These are phyloP conservation scores for Verbena officinalis DNA, from an alignment of 257 asterid genomes.

Conservation along the genomic window DNA sequence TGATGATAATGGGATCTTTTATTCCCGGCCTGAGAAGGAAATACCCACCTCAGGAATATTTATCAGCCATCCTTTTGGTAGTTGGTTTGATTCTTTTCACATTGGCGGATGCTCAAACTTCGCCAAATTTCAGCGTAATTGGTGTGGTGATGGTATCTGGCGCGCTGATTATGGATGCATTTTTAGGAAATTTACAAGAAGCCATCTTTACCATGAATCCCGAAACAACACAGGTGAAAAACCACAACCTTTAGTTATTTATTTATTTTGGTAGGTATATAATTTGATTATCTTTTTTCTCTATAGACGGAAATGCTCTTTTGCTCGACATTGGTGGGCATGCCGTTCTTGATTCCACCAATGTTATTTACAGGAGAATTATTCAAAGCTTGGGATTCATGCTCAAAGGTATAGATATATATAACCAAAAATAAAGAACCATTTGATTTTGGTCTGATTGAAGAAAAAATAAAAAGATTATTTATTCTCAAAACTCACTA, in stretches of 20 bases:
- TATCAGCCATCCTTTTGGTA: conserved; percentile 82
- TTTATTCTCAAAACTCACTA: not conserved
- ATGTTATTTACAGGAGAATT: conserved; percentile 89
- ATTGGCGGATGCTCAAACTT: conserved; percentile 86
- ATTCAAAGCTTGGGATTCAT: conserved; percentile 75
- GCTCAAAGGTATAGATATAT: conserved; percentile 64
- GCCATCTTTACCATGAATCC: conserved; percentile 89
- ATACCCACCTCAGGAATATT: conserved; percentile 80
- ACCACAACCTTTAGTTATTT: not conserved
- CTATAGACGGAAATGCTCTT: conserved; percentile 92
- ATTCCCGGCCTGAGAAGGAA: conserved; percentile 88
- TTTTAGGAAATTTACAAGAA: conserved; percentile 88
- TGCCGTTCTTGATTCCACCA: conserved; percentile 94
- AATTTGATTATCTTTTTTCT: not conserved
- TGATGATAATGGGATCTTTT: conserved; percentile 98
- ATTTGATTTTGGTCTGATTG: no score
- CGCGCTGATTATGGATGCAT: conserved; percentile 84
- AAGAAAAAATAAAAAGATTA: not conserved
- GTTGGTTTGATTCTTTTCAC: conserved; percentile 88
- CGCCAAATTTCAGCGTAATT: conserved; percentile 79
- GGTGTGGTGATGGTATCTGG: conserved; percentile 89
- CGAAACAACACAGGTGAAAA: conserved; percentile 78
- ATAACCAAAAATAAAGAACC: no score
- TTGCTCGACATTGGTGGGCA: conserved; percentile 93
- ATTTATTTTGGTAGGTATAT: not conserved